phyloP scores from a whole-genome alignment of 257 asterid species.

The Echium plantagineum region DNA sequence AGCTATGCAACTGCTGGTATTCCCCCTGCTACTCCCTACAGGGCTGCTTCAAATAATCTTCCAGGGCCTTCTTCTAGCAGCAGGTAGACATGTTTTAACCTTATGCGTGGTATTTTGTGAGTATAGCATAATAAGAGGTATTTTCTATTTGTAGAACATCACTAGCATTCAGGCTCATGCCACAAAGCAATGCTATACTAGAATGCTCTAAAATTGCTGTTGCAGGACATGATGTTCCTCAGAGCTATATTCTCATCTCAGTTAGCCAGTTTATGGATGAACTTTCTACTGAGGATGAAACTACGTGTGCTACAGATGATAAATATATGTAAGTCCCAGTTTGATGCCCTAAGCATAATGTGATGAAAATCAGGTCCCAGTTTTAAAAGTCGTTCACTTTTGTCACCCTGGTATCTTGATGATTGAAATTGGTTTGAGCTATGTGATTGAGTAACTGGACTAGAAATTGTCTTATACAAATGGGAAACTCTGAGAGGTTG shows the following conservation, averaged over 20 bases:
- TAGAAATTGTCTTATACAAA: no score
- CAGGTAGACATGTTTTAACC: constrained; percentile 37
- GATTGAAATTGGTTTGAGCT: no score
- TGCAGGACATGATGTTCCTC: constrained; percentile 93
- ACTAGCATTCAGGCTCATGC: constrained; percentile 83
- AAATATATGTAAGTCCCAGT: constrained; percentile 41
- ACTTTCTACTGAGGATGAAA: constrained; percentile 79
- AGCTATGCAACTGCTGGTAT: constrained; percentile 91
- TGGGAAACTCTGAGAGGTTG: no score
- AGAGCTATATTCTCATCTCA: constrained; percentile 71
- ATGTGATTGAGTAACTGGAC: no score
- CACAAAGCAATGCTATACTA: constrained; percentile 83
- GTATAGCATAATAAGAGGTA: constrained; percentile 10
- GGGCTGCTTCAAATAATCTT: constrained; percentile 38
- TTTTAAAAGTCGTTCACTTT: no score
- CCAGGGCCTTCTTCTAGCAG: constrained; percentile 40
- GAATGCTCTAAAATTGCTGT: constrained; percentile 79
- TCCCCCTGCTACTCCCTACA: constrained; percentile 69
- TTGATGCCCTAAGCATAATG: no score
- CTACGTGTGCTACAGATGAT: constrained; percentile 42
- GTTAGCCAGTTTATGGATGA: constrained; percentile 93
- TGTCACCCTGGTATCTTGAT: no score
- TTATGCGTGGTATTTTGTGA: constrained; percentile 14
- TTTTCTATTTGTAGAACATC: constrained; percentile 62
- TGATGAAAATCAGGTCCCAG: no score